phyloP scores from a whole-genome alignment of 139 green algal genomes.

The Edaphochlamys debaryana region DNA sequence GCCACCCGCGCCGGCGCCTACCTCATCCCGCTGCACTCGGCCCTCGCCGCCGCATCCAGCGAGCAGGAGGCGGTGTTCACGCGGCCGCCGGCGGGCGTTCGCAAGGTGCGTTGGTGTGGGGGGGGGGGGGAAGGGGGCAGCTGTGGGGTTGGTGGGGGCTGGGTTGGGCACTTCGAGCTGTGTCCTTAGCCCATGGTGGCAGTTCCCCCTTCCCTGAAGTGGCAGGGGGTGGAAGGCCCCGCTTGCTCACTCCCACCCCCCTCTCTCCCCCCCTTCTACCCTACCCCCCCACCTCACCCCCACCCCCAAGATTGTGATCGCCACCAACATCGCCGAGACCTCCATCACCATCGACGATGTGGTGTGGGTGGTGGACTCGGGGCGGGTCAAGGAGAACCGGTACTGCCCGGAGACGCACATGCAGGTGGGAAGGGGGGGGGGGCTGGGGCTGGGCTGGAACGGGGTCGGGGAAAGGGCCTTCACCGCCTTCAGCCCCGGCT shows the following conservation, averaged over 20 bases:
- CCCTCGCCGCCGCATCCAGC: constrained; percentile 54
- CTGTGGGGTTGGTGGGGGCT: background rate
- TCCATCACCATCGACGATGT: constrained; percentile 90
- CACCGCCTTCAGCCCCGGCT: too few species aligned
- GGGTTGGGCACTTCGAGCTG: too few species aligned
- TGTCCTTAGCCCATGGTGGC: too few species aligned
- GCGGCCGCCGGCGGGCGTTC: constrained; percentile 7
- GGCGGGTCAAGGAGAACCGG: constrained; percentile 75
- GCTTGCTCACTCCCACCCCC: too few species aligned
- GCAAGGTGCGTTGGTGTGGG: too few species aligned
- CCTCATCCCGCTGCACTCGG: constrained; percentile 82
- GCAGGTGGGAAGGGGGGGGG: background rate
- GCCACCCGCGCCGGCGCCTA: constrained; percentile 26
- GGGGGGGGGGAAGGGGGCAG: too few species aligned
- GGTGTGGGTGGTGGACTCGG: constrained; percentile 77
- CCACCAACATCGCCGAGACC: constrained; percentile 94
- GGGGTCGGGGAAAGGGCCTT: too few species aligned
- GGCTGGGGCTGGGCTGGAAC: background rate
- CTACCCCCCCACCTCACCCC: background rate
- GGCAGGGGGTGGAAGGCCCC: too few species aligned
- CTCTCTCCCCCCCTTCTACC: too few species aligned
- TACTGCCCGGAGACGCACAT: constrained; percentile 39
- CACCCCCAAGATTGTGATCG: constrained; percentile 77
- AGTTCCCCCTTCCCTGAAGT: too few species aligned
- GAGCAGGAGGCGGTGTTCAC: constrained; percentile 75